A percentile compares a stretch with the other conserved stretches of the same genome.
phyloP scores from a whole-genome alignment of 495 filamentous ascomycete genomes.

The Paragyromitra xinjiangensis region DNA sequence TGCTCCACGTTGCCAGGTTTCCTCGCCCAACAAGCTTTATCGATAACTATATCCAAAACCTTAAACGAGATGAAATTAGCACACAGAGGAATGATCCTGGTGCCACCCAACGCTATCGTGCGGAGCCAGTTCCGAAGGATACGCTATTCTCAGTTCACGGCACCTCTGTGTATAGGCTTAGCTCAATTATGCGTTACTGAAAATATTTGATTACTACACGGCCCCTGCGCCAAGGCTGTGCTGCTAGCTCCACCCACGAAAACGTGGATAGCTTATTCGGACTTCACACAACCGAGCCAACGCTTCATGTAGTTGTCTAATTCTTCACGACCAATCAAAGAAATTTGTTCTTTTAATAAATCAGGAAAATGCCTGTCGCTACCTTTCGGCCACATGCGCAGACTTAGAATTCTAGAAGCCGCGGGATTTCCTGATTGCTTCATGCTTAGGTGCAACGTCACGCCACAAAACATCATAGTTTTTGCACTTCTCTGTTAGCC shows the following conservation, averaged over 20 bases:
- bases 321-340: not conserved
- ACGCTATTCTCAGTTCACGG: not conserved
- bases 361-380: not conserved
- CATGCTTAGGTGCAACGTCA: not conserved
- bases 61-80: not conserved
- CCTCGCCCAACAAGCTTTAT: not conserved
- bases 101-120: not conserved
- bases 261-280: constrained; percentile 37
- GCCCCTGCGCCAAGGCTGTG: constrained; percentile 27
- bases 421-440: not conserved
- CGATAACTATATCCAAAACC: constrained; percentile 5
- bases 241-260: constrained; percentile 9
- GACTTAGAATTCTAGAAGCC: not conserved
- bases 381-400: not conserved
- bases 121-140: not conserved
- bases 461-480: not conserved
- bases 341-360: constrained; percentile 4
- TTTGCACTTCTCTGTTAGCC: not conserved
- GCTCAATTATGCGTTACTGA: not conserved
- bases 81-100: not conserved
- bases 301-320: not conserved
- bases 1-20: not conserved
- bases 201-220: constrained; percentile 1
- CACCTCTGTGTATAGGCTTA: constrained; percentile 1
- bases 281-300: constrained; percentile 14